These are phyloP conservation scores for Penicillium tannophilum DNA, from an alignment of 495 filamentous ascomycete species.

Conservation along the genomic window DNA sequence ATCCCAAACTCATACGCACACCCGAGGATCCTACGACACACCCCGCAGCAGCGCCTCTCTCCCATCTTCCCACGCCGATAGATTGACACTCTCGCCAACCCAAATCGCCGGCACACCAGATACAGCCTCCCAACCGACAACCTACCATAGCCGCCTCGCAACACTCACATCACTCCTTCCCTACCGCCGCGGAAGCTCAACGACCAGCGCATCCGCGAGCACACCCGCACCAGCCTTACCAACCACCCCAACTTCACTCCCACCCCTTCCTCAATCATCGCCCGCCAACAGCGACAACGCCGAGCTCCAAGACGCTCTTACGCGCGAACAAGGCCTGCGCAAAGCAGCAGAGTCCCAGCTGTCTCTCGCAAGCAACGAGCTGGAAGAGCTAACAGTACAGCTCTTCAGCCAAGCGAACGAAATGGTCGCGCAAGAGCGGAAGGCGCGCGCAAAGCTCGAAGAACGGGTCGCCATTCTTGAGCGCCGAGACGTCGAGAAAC, in stretches of 20 bases:
- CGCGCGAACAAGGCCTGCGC: constrained; percentile 70
- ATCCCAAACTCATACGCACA: constrained; percentile 28
- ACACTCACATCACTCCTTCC: constrained; percentile 70
- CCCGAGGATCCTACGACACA: constrained; percentile 20
- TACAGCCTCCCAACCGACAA: constrained; percentile 41
- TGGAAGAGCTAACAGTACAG: constrained; percentile 85
- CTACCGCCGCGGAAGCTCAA: constrained; percentile 54
- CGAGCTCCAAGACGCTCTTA: constrained; percentile 70
- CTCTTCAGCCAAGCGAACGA: constrained; percentile 95
- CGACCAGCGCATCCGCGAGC: constrained; percentile 37
- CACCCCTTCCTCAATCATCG: constrained; percentile 19
- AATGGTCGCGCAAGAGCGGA: constrained; percentile 91
- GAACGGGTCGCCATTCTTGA: constrained; percentile 71
- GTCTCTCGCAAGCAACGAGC: constrained; percentile 69
- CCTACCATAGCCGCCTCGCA: constrained; percentile 43
- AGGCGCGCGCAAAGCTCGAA: constrained; percentile 77
- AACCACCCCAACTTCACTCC: constrained; percentile 22
- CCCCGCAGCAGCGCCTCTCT: constrained; percentile 34
- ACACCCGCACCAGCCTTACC: constrained; percentile 32
- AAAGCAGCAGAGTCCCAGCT: constrained; percentile 74
- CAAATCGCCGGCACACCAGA: constrained; percentile 20
- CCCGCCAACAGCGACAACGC: constrained; percentile 37
- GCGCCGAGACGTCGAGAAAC: constrained; percentile 69
- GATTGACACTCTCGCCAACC: constrained; percentile 25
- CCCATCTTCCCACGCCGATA: constrained; percentile 34